Conservation (phyloP, 1,284 basidiomycete species). For the Cystobasidiaceae sp. region DNA sequence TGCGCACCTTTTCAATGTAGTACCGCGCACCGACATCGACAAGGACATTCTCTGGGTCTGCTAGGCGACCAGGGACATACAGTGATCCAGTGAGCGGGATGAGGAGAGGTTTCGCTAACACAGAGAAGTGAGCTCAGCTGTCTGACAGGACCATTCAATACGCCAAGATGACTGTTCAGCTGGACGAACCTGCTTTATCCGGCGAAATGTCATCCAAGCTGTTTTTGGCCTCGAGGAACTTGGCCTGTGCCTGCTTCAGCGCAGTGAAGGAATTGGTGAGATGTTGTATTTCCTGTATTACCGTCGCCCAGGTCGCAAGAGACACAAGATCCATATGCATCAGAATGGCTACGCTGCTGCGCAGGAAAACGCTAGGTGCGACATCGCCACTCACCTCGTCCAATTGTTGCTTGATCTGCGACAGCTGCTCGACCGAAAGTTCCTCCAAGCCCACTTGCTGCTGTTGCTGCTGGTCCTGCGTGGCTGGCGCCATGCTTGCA, state of each 20-base stretch:
- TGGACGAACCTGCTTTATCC: constrained; percentile 64
- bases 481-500: background rate
- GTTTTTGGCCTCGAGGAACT: constrained; percentile 82
- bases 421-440: constrained; percentile 61
- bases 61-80: constrained; percentile 87
- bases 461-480: background rate
- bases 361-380: no score
- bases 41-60: constrained; percentile 77
- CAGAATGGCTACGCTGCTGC: no score
- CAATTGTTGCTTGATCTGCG: constrained; percentile 78
- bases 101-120: constrained; percentile 72
- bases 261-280: constrained; percentile 88
- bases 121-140: background rate
- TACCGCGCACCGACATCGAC: constrained; percentile 96
- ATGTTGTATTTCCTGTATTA: constrained; percentile 80
- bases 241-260: constrained; percentile 84
- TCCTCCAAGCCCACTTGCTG: constrained; percentile 37
- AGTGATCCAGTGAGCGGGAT: constrained; percentile 90
- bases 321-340: no score
- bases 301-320: background rate
- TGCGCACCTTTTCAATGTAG: constrained; percentile 79
- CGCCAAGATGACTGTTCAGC: no score
- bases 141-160: background rate
- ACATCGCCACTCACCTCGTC: constrained; percentile 69
- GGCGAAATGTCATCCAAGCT: constrained; percentile 73